These are phyloP conservation scores for Ascoidea asiatica DNA, from an alignment of 805 yeast genomes.

Conservation along the genomic window DNA sequence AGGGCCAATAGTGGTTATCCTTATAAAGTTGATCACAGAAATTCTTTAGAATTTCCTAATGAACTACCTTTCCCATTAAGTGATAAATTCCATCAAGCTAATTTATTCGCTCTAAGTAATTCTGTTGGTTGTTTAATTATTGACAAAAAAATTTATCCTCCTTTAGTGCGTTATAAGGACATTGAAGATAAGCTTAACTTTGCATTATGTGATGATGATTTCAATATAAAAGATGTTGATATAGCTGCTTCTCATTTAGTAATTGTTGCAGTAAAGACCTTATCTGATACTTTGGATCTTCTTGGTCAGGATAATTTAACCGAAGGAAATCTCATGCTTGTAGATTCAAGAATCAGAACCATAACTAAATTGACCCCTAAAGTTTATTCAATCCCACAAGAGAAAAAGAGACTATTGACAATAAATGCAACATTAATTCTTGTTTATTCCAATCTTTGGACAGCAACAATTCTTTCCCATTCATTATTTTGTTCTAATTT, in stretches of 20 bases:
- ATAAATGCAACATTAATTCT: background rate
- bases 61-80: slow-evolving; percentile 21
- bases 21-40: slow-evolving; percentile 12
- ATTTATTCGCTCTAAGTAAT: slow-evolving; percentile 12
- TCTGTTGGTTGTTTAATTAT: slow-evolving; percentile 8
- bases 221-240: slow-evolving; percentile 4
- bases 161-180: slow-evolving; percentile 9
- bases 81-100: slow-evolving; percentile 12
- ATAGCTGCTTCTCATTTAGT: slow-evolving; percentile 17
- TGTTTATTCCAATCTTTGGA: background rate
- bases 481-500: background rate
- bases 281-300: slow-evolving; percentile 23
- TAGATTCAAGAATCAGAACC: slow-evolving; percentile 15
- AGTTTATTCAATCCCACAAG: slow-evolving; percentile 15
- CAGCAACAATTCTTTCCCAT: background rate
- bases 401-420: slow-evolving; percentile 17
- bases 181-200: slow-evolving; percentile 9
- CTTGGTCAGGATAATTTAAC: slow-evolving; percentile 15
- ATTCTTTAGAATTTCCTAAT: slow-evolving; percentile 17
- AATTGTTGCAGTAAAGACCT: slow-evolving; percentile 16
- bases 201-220: slow-evolving; percentile 3
- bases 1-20: slow-evolving; percentile 24
- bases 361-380: slow-evolving; percentile 11
- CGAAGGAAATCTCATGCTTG: slow-evolving; percentile 14
- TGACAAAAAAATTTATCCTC: slow-evolving; percentile 6